phyloP scores from a whole-genome alignment of 2,329 filamentous ascomycete genomes.

The Fusarium sp. region DNA sequence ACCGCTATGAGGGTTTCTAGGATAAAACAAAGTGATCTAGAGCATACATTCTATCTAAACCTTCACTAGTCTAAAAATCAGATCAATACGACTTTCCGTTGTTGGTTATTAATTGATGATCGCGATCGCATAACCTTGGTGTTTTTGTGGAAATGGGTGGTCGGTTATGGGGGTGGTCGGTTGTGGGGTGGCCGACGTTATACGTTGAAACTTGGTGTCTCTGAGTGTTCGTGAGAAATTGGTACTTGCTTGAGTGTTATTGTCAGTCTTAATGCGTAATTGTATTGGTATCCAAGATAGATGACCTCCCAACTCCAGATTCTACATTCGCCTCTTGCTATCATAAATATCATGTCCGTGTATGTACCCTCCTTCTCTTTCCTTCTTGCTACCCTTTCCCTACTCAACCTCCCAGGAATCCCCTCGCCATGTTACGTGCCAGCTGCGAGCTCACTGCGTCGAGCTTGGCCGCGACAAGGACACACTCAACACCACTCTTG shows the following conservation, averaged over 20 bases:
- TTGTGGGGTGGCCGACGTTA: no score
- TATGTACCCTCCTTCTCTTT: background rate
- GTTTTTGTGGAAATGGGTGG: no score
- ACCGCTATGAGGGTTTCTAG: no score
- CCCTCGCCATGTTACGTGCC: slow-evolving; percentile 72
- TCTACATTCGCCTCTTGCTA: background rate
- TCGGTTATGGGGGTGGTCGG: no score
- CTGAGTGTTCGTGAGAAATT: background rate
- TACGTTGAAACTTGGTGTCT: background rate
- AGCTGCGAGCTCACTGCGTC: slow-evolving; percentile 77
- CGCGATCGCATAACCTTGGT: no score
- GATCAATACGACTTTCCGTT: no score
- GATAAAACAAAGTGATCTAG: no score
- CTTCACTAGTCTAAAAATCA: no score
- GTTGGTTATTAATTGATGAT: no score
- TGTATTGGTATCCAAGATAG: slow-evolving; percentile 4
- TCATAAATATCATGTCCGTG: background rate
- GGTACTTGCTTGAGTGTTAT: background rate
- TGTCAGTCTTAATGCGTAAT: background rate
- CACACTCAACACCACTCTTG: slow-evolving; percentile 72
- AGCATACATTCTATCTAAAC: no score
- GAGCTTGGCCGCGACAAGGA: slow-evolving; percentile 80
- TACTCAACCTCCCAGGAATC: slow-evolving; percentile 65
- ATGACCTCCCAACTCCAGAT: background rate
- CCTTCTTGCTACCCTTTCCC: background rate